phyloP scores from a whole-genome alignment of 768 basidiomycete species.

The Gelatoporia subvermispora region DNA sequence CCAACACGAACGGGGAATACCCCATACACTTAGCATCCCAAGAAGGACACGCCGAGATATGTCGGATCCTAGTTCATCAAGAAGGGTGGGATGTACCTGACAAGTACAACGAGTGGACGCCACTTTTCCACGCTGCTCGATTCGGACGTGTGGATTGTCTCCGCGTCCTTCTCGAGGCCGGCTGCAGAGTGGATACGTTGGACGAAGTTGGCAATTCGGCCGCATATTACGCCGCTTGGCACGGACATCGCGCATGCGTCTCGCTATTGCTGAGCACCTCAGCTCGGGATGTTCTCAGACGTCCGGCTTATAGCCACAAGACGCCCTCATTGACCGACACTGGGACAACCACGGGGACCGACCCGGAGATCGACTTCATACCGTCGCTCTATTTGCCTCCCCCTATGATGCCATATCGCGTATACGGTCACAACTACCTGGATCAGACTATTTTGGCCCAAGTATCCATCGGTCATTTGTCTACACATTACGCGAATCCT shows the following conservation, averaged over 20 bases:
- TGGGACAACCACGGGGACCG: slow-evolving; percentile 26
- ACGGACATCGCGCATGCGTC: slow-evolving; percentile 75
- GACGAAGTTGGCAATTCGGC: slow-evolving; percentile 87
- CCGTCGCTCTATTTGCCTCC: slow-evolving; percentile 94
- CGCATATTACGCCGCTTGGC: slow-evolving; percentile 96
- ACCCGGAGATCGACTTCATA: slow-evolving; percentile 85
- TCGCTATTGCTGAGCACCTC: slow-evolving; percentile 47
- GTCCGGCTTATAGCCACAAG: slow-evolving; percentile 15
- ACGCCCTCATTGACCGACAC: slow-evolving; percentile 17
- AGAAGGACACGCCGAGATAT: slow-evolving; percentile 86
- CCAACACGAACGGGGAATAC: slow-evolving; percentile 95
- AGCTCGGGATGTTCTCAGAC: slow-evolving; percentile 10
- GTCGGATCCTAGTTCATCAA: slow-evolving; percentile 64
- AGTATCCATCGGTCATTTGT: slow-evolving; percentile 70
- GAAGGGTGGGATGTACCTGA: slow-evolving; percentile 85
- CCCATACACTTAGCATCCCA: slow-evolving; percentile 94
- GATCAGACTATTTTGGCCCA: slow-evolving; percentile 84
- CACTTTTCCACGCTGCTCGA: slow-evolving; percentile 90
- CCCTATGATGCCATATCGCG: slow-evolving; percentile 95
- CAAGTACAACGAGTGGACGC: slow-evolving; percentile 99
- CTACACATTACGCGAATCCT: slow-evolving; percentile 30
- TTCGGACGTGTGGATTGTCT: slow-evolving; percentile 78
- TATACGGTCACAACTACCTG: slow-evolving; percentile 95
- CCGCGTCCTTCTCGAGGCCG: slow-evolving; percentile 71
- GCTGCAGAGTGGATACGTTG: slow-evolving; percentile 63